Conservation (phyloP, 305 asterid genomes). For the Fraxinus dipetala region DNA sequence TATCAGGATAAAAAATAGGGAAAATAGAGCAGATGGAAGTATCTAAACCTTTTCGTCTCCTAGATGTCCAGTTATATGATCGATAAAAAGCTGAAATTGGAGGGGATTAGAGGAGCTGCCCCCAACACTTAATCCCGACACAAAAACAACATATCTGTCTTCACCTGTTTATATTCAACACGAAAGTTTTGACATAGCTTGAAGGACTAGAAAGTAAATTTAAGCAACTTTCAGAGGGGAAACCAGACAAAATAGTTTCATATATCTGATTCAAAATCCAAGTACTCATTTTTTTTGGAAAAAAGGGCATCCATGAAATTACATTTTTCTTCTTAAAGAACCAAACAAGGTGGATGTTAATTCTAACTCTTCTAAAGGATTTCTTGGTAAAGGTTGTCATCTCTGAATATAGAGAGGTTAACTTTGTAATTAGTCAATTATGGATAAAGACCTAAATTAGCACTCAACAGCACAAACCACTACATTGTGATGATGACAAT, state of each 20-base stretch:
- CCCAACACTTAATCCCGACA: constrained; percentile 88
- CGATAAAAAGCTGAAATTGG: constrained; percentile 83
- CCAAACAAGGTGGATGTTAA: neutral
- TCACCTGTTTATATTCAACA: constrained; percentile 56
- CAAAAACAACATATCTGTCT: constrained; percentile 77
- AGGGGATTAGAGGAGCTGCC: constrained; percentile 79
- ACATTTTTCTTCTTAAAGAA: neutral
- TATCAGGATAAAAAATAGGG: constrained; percentile 4
- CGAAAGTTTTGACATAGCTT: neutral
- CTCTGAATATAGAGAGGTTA: neutral
- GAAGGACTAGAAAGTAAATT: neutral
- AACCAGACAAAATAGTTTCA: constrained; percentile 2
- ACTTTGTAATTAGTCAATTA: neutral
- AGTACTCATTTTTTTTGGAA: neutral
- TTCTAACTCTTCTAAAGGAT: neutral
- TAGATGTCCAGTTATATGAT: constrained; percentile 95
- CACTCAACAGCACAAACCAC: neutral
- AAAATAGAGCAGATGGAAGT: constrained; percentile 20
- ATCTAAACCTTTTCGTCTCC: constrained; percentile 82
- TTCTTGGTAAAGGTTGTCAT: neutral
- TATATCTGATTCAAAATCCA: neutral
- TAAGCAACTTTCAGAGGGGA: constrained; percentile 8
- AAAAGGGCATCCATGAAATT: neutral
- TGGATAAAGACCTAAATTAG: neutral
- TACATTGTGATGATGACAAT: neutral